Conservation (phyloP, 2,329 filamentous ascomycete genomes). For the Clonostachys chloroleuca region DNA sequence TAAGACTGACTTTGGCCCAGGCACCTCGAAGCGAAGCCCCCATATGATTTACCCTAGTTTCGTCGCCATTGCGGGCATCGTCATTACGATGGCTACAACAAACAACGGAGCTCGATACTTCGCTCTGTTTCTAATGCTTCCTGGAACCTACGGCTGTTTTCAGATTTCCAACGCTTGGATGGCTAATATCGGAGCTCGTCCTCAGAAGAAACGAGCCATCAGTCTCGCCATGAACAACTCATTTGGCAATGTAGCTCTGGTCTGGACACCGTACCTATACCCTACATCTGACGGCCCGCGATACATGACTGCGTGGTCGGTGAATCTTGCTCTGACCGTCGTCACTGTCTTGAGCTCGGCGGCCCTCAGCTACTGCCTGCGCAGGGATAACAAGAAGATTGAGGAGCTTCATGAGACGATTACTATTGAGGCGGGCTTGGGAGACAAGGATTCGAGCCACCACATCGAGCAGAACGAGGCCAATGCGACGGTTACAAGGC, state of each 20-base stretch:
- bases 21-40: background rate
- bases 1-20: too few species aligned
- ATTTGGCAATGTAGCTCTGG: constrained; percentile 14
- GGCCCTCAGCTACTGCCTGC: constrained; percentile 9
- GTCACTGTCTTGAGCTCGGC: constrained; percentile 14
- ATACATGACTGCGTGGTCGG: constrained; percentile 12
- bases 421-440: constrained; percentile 5
- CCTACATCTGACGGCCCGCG: constrained; percentile 11
- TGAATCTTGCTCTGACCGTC: constrained; percentile 8
- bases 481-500: constrained; percentile 2
- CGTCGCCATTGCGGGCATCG: constrained; percentile 10
- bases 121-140: constrained; percentile 11
- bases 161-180: constrained; percentile 16
- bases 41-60: constrained; percentile 11
- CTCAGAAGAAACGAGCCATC: constrained; percentile 15
- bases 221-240: constrained; percentile 16
- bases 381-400: constrained; percentile 8
- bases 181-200: constrained; percentile 16
- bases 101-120: constrained; percentile 12
- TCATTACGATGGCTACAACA: constrained; percentile 11
- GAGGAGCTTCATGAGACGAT: constrained; percentile 4
- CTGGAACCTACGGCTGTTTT: constrained; percentile 8
- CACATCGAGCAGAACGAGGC: constrained; percentile 9
- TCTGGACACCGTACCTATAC: constrained; percentile 17
- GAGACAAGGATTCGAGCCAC: constrained; percentile 4